phyloP scores from a whole-genome alignment of 2,329 filamentous ascomycete genomes.

The Fusarium luffae region DNA sequence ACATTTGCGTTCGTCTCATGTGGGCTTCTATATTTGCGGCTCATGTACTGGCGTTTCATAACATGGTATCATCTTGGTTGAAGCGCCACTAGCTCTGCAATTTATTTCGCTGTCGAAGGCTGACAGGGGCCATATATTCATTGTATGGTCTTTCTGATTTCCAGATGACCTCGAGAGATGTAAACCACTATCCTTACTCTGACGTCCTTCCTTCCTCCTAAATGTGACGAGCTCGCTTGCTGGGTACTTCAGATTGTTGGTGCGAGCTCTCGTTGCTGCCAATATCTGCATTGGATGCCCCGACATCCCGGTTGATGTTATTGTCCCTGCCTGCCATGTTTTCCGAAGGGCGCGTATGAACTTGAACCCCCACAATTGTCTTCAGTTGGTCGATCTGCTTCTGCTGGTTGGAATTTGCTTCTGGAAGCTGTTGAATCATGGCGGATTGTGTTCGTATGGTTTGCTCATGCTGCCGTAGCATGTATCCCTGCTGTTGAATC shows the following conservation, averaged over 20 bases:
- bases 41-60: background rate
- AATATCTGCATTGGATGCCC: background rate
- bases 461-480: background rate
- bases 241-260: background rate
- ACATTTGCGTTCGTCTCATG: background rate
- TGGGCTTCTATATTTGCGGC: background rate
- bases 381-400: background rate
- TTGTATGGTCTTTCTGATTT: background rate
- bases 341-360: too few relatives aligned
- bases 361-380: background rate
- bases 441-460: background rate
- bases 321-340: background rate
- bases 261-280: background rate
- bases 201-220: background rate
- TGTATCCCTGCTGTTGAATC: background rate
- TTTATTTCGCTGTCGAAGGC: background rate
- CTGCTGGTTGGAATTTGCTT: background rate
- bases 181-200: background rate
- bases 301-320: background rate
- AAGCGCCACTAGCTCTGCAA: background rate
- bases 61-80: background rate
- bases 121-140: background rate
- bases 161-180: background rate
- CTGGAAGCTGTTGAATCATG: background rate
- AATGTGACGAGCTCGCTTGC: background rate